Evolutionary conservation across 495 filamentous ascomycete genomes (phyloP).

Genomic region (Amniculicola lignicola): DNA sequence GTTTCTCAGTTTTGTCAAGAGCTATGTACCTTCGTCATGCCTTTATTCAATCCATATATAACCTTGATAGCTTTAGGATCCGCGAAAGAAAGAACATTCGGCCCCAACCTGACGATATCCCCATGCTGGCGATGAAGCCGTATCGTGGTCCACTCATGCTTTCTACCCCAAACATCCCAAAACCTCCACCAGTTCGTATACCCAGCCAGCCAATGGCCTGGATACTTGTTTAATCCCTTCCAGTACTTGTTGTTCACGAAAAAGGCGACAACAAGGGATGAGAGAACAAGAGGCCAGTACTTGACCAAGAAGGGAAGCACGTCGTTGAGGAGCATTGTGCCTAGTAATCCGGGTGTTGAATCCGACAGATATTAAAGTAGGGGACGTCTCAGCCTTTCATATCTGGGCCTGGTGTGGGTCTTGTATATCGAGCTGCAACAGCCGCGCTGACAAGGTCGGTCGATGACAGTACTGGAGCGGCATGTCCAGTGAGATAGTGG

Average conservation of each 20-base stretch:
- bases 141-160: constrained; percentile 64
- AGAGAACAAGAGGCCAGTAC: constrained; percentile 49
- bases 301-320: constrained; percentile 42
- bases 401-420: neutral
- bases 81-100: constrained; percentile 63
- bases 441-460: no score
- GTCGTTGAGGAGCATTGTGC: constrained; percentile 35
- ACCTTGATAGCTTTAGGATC: constrained; percentile 65
- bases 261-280: constrained; percentile 41
- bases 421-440: no score
- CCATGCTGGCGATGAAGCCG: constrained; percentile 68
- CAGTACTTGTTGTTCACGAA: constrained; percentile 57
- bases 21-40: constrained; percentile 64
- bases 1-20: neutral
- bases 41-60: constrained; percentile 80
- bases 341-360: constrained; percentile 18
- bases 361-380: constrained; percentile 9
- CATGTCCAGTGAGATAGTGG: no score
- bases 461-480: no score
- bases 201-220: constrained; percentile 64
- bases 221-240: constrained; percentile 60
- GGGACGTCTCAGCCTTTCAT: constrained; percentile 2
- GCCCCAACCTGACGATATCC: constrained; percentile 66
- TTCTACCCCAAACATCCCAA: constrained; percentile 58
- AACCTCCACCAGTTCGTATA: constrained; percentile 71